These are phyloP conservation scores for Penicillium angulare DNA, from an alignment of 495 filamentous ascomycete species.

Conservation along the genomic window DNA sequence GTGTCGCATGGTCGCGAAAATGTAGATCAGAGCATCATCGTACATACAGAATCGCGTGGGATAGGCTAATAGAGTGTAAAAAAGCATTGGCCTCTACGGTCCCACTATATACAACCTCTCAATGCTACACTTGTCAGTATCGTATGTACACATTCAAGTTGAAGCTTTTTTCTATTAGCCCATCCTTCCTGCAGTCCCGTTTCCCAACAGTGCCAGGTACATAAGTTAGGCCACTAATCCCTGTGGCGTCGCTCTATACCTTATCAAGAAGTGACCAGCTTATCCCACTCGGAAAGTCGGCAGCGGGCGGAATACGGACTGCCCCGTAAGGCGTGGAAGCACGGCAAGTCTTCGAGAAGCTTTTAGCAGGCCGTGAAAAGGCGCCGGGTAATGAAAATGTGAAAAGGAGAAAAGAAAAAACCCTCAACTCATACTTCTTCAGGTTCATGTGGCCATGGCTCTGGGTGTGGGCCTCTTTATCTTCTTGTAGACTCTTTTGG, in stretches of 20 bases:
- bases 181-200: background rate
- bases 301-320: background rate
- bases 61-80: background rate
- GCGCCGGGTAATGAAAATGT: background rate
- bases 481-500: background rate
- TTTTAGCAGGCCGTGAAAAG: too few species aligned
- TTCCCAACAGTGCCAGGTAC: conserved; percentile 6
- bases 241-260: conserved; percentile 3
- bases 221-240: conserved; percentile 1
- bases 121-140: background rate
- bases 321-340: background rate
- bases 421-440: background rate
- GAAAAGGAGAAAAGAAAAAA: conserved; percentile 4
- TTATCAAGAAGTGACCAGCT: background rate
- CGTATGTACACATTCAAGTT: background rate
- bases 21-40: background rate
- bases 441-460: conserved; percentile 10
- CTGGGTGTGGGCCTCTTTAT: conserved; percentile 7
- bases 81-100: background rate
- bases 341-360: background rate
- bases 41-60: conserved; percentile 9
- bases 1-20: background rate
- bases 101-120: conserved; percentile 12
- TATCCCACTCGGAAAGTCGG: background rate
- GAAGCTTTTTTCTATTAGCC: background rate